These are phyloP conservation scores for Vachellia collinsii DNA, from an alignment of 306 rosid species.

Conservation along the genomic window DNA sequence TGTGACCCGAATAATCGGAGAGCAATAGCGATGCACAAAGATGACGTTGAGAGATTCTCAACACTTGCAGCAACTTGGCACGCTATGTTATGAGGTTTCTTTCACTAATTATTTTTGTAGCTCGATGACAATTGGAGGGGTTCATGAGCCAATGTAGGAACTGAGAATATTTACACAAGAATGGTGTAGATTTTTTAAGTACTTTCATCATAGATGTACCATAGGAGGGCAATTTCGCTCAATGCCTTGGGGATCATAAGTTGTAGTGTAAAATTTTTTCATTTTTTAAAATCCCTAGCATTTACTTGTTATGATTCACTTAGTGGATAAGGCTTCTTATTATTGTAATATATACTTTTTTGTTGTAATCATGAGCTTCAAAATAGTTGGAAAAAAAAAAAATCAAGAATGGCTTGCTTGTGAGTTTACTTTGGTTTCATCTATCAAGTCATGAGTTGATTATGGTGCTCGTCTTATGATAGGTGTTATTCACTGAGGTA, in stretches of 20 bases:
- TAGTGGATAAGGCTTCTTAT: too few species aligned
- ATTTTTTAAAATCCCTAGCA: too few species aligned
- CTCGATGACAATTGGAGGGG: conserved; percentile 30
- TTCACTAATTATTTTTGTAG: conserved; percentile 23
- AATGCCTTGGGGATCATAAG: neutral
- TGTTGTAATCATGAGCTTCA: too few species aligned
- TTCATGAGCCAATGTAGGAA: conserved; percentile 31
- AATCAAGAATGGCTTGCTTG: too few species aligned
- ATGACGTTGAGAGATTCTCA: conserved; percentile 25
- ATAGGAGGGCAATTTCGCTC: conserved; percentile 25
- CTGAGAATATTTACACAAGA: conserved; percentile 25
- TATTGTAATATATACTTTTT: too few species aligned
- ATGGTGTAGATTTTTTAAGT: conserved; percentile 36
- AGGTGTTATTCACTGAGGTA: too few species aligned
- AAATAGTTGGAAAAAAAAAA: too few species aligned
- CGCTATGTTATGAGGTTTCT: neutral
- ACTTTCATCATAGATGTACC: conserved; percentile 42
- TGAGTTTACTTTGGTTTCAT: too few species aligned
- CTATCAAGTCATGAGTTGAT: too few species aligned
- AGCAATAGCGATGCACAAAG: conserved; percentile 31
- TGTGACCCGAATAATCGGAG: conserved; percentile 68
- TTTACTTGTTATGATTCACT: too few species aligned
- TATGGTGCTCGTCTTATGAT: too few species aligned
- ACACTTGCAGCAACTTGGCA: neutral
- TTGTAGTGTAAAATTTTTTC: neutral